Conservation (phyloP, 768 basidiomycete species). For the Boletus speciosus region DNA sequence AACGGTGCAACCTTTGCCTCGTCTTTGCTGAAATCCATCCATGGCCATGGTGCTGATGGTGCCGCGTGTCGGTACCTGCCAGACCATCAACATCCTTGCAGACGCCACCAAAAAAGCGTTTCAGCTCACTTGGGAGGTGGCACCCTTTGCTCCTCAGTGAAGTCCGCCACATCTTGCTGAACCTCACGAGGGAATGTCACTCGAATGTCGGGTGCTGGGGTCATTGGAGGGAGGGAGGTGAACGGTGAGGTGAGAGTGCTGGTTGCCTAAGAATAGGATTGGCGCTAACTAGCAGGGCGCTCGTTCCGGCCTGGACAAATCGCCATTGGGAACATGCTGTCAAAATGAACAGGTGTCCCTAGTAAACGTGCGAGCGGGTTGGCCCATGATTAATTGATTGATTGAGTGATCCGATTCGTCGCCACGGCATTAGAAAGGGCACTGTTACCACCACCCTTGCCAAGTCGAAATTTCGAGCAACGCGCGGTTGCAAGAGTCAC, state of each 20-base stretch:
- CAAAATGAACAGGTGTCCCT: not conserved
- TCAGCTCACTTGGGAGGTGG: slow-evolving; percentile 25
- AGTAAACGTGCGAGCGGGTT: slow-evolving; percentile 4
- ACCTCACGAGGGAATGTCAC: not conserved
- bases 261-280: not conserved
- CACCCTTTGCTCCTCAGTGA: slow-evolving; percentile 8
- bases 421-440: not conserved
- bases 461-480: not conserved
- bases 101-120: not conserved
- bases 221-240: slow-evolving; percentile 7
- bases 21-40: slow-evolving; percentile 35
- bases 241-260: not conserved
- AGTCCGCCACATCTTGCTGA: slow-evolving; percentile 13
- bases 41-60: slow-evolving; percentile 43
- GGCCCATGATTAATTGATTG: not conserved
- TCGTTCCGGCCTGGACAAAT: not conserved
- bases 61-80: slow-evolving; percentile 35
- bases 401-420: not conserved
- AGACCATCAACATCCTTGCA: slow-evolving; percentile 17
- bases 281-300: slow-evolving; percentile 3
- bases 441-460: too few species aligned
- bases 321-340: not conserved
- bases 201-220: slow-evolving; percentile 5
- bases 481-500: not conserved
- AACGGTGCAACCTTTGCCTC: slow-evolving; percentile 8